Conservation (phyloP, 2,329 filamentous ascomycete genomes). For the Trichoderma afroharzianum region DNA sequence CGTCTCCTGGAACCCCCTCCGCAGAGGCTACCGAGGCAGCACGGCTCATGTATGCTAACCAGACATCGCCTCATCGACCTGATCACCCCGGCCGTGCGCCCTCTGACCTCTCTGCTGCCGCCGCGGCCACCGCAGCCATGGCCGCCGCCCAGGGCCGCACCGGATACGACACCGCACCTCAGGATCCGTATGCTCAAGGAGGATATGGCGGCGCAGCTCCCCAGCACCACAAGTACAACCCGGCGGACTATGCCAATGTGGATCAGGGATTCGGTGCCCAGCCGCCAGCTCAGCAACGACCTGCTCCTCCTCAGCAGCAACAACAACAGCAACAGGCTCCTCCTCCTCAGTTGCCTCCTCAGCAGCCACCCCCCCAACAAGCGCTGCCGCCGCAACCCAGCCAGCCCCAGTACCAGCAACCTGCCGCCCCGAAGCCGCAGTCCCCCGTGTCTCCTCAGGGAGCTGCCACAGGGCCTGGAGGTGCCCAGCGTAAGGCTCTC, state of each 20-base stretch:
- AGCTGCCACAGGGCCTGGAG: conserved; percentile 21
- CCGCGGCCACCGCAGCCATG: conserved; percentile 57
- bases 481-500: conserved; percentile 50
- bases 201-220: conserved; percentile 33
- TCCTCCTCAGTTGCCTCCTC: conserved; percentile 37
- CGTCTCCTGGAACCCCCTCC: conserved; percentile 17
- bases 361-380: conserved; percentile 34
- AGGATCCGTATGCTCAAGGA: conserved; percentile 34
- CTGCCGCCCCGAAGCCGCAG: conserved; percentile 38
- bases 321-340: conserved; percentile 34
- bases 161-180: conserved; percentile 31
- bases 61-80: conserved; percentile 50
- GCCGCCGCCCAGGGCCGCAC: conserved; percentile 40
- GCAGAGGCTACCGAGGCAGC: conserved; percentile 58
- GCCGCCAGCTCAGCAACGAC: conserved; percentile 31
- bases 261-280: conserved; percentile 42
- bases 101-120: conserved; percentile 53
- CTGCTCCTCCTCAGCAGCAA: conserved; percentile 32
- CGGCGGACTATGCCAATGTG: conserved; percentile 68
- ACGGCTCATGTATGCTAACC: conserved; percentile 58
- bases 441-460: conserved; percentile 31
- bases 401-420: conserved; percentile 35
- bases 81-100: conserved; percentile 52
- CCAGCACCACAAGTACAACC: conserved; percentile 69
- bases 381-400: conserved; percentile 29